A percentile compares a stretch with the other conserved stretches of the same genome.
phyloP scores from a whole-genome alignment of 176 grass and related monocot genomes.

The Eleusine indica region DNA sequence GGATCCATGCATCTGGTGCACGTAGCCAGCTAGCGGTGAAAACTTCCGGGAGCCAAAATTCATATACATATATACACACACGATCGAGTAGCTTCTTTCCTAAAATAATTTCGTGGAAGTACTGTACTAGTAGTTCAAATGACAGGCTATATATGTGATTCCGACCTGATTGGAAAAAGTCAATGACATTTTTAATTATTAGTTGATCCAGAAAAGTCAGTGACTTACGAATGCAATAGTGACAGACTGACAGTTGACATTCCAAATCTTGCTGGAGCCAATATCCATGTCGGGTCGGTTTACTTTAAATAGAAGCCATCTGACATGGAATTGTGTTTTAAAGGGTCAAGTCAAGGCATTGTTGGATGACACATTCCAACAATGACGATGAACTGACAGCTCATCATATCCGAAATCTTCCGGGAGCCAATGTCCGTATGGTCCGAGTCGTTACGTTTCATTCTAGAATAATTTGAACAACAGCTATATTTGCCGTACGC shows the following conservation, averaged over 20 bases:
- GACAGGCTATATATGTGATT: neutral
- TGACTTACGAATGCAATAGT: neutral
- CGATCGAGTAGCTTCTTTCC: neutral
- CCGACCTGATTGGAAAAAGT: neutral
- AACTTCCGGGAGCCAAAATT: neutral
- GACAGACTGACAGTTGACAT: neutral
- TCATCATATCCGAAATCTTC: neutral
- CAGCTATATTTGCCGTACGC: neutral
- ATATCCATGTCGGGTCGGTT: neutral
- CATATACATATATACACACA: neutral
- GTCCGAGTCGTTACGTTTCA: neutral
- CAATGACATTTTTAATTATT: neutral
- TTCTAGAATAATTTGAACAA: neutral
- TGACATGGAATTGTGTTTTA: neutral
- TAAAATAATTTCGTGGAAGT: neutral
- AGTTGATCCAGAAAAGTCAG: neutral
- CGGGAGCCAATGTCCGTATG: neutral
- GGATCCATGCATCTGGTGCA: neutral
- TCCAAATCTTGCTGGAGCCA: neutral
- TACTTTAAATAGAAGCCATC: neutral
- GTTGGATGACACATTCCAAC: neutral
- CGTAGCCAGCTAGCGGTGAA: neutral
- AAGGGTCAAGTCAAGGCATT: neutral
- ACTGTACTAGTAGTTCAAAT: neutral
- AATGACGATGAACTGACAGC: neutral